Percentiles rank a stretch among this genome's conserved stretches.
Evolutionary conservation across 2,329 filamentous ascomycete genomes (phyloP).

Genomic region (Pseudogymnoascus sp.): DNA sequence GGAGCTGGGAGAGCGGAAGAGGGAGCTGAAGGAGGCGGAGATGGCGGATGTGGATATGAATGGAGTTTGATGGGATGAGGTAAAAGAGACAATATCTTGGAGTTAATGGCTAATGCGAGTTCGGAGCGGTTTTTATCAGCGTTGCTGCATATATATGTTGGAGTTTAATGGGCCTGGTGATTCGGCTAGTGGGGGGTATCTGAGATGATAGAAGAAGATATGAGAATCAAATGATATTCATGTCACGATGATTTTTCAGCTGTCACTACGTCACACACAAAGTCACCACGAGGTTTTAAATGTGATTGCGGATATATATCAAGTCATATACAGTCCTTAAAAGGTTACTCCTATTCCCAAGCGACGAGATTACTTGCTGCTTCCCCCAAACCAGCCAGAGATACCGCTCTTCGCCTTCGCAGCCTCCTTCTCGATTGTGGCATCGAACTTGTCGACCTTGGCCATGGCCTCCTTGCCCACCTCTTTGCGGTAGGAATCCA

Average conservation of each 20-base stretch:
- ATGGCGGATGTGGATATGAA: slow-evolving; percentile 11
- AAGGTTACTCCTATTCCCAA: neutral
- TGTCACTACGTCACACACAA: neutral
- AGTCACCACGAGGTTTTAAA: neutral
- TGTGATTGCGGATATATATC: neutral
- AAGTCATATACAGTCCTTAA: neutral
- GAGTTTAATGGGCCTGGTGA: neutral
- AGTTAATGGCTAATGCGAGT: neutral
- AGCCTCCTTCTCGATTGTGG: slow-evolving; percentile 70
- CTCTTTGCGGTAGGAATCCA: slow-evolving; percentile 55
- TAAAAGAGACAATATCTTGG: neutral
- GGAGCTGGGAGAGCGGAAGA: slow-evolving; percentile 28
- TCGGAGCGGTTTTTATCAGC: slow-evolving; percentile 6
- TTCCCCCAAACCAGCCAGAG: slow-evolving; percentile 76
- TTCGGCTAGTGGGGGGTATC: neutral
- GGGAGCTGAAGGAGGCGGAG: slow-evolving; percentile 12
- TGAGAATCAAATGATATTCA: slow-evolving; percentile 11
- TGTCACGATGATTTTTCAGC: neutral
- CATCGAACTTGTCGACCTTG: slow-evolving; percentile 77
- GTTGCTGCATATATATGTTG: neutral
- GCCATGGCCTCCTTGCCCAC: slow-evolving; percentile 58
- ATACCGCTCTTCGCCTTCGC: slow-evolving; percentile 78
- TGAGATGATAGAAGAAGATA: neutral
- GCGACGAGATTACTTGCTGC: neutral
- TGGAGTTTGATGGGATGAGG: slow-evolving; percentile 5